Evolutionary conservation across 352 stramenopile genomes (phyloP), one percentile per base, ranked within the genome.

Genomic region (Phytopythium ostracodes): DNA sequence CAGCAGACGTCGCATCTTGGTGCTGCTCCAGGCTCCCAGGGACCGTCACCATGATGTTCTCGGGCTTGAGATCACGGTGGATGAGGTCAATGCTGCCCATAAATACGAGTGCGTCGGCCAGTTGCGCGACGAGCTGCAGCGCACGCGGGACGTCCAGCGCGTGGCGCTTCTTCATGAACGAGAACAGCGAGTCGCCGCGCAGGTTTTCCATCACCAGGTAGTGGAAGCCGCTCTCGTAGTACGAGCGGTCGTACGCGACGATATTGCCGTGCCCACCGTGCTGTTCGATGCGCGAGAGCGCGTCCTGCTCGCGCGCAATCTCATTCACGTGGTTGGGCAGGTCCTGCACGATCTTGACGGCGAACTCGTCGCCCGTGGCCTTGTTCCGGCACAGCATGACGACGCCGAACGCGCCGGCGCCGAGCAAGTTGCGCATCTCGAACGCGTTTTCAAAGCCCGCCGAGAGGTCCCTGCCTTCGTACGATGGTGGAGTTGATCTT

Each of bases 31-130:
- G 35, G 40, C 60, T 42, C 27, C 46, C 59, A 18, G 43, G 43
- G 14, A 35, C 33, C 36, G 59, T 29, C 14, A 96, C 62, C 75
- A 97, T 89, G 61, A 97, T 76, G 60, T 97, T 97, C 62, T 94
- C 89, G 0, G 89, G 89, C 61, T 97, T 97, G 18, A 97, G 69
- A 62, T 97, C 89, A n/a, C 88, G 80, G 59, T 97, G 89, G 35
- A 92, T 70, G 33, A 96, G 72, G 46, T 84, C 71, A 7, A 77
- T 58, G 14, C 72, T 44, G 46, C 89, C 67, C 56, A 96, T 77
- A 59, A 94, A 96, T 31, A 71, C 65, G 35, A 96, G 60, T 22
- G 84, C 87, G 33, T 77, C 81, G 10, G 81, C 76, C 18, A 96
- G 61, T 47, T 96, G 83, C 9, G 72, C 68, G 10, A 79, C 71